These are phyloP conservation scores for Coffea humblotiana DNA, from an alignment of 305 asterid genomes.

Conservation along the genomic window DNA sequence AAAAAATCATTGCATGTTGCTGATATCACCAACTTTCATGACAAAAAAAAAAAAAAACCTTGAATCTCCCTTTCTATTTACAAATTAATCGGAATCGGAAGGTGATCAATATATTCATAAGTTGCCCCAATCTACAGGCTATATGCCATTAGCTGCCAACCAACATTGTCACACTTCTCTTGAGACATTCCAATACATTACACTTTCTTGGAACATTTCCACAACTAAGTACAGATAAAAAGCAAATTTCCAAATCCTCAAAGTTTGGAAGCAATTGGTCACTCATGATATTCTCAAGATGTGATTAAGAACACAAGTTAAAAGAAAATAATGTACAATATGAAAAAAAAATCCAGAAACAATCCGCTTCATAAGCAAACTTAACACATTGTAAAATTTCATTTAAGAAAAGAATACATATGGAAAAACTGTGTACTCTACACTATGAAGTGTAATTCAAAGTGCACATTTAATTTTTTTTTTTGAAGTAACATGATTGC, in stretches of 20 bases:
- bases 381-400: background rate
- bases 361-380: background rate
- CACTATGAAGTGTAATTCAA: background rate
- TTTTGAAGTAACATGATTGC: background rate
- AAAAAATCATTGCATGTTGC: background rate
- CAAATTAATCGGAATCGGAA: background rate
- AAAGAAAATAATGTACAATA: too few species aligned
- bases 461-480: background rate
- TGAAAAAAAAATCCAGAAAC: background rate
- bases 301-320: too few species aligned
- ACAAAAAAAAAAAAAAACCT: background rate
- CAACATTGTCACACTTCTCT: background rate
- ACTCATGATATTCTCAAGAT: background rate
- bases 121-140: too few species aligned
- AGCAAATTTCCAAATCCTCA: too few species aligned
- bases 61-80: background rate
- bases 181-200: background rate
- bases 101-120: too few species aligned
- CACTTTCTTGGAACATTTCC: background rate
- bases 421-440: background rate
- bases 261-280: background rate
- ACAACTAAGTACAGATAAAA: background rate
- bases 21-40: background rate
- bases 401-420: background rate
- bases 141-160: background rate